These are phyloP conservation scores for Yamadazyma oceani DNA, from an alignment of 1,139 yeast genomes.

Conservation along the genomic window DNA sequence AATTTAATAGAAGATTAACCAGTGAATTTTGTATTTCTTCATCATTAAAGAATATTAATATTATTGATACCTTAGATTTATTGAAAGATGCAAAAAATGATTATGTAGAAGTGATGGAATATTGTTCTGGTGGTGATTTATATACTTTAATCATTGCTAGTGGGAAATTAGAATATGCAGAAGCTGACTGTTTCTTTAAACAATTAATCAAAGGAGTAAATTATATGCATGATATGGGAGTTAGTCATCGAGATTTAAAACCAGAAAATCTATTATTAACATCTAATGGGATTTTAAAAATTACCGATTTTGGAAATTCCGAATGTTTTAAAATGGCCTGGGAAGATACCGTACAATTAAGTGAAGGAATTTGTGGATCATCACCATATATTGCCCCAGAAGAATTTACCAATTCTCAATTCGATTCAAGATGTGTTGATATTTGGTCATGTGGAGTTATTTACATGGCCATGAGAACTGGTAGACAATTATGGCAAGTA, in stretches of 20 bases:
- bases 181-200: conserved; percentile 95
- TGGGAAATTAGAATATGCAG: conserved; percentile 79
- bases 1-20: conserved; percentile 45
- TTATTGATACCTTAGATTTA: conserved; percentile 82
- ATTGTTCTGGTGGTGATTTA: conserved; percentile 92
- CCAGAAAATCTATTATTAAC: conserved; percentile 90
- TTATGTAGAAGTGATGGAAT: conserved; percentile 96
- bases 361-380: conserved; percentile 84
- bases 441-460: conserved; percentile 97
- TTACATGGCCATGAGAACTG: conserved; percentile 98
- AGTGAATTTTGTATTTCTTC: conserved; percentile 51
- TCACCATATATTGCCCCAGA: conserved; percentile 97
- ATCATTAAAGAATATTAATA: conserved; percentile 49
- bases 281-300: conserved; percentile 75
- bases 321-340: conserved; percentile 97
- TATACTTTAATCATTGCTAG: conserved; percentile 82
- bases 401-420: conserved; percentile 71
- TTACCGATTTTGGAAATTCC: conserved; percentile 94
- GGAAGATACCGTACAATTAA: conserved; percentile 83
- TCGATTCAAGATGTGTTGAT: conserved; percentile 90
- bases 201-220: conserved; percentile 88
- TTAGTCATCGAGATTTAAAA: conserved; percentile 90
- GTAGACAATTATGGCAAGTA: conserved; percentile 87
- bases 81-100: conserved; percentile 90
- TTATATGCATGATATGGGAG: conserved; percentile 97